Percentiles rank a stretch among this genome's conserved stretches.
Conservation (phyloP, 305 asterid genomes). For the Rubia balearica region DNA sequence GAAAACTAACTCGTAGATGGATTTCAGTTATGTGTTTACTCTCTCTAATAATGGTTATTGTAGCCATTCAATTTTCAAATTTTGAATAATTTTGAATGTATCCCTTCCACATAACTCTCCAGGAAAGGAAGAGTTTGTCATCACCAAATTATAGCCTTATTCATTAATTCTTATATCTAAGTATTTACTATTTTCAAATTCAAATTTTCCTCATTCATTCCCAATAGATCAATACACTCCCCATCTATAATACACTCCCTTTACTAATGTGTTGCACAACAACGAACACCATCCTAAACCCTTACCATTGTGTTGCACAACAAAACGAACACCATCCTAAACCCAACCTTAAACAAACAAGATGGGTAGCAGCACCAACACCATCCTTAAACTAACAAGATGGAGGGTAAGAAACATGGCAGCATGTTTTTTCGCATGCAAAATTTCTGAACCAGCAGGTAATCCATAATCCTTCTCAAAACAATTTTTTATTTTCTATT, state of each 20-base stretch:
- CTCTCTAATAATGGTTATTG: too few relatives aligned
- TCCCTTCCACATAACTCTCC: not conserved
- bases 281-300: not conserved
- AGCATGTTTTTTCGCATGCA: not conserved
- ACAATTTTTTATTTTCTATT: not conserved
- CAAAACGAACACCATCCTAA: not conserved
- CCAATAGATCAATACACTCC: not conserved
- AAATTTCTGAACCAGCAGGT: not conserved
- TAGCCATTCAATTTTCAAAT: too few relatives aligned
- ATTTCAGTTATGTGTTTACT: too few relatives aligned
- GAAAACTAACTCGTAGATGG: too few relatives aligned
- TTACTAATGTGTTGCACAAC: not conserved
- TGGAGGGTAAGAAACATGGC: not conserved
- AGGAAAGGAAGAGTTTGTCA: not conserved
- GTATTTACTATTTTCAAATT: not conserved
- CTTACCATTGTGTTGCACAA: not conserved
- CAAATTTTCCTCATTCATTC: not conserved
- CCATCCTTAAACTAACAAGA: slow-evolving; percentile 1
- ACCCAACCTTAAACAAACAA: not conserved
- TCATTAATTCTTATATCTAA: not conserved
- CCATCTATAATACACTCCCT: not conserved
- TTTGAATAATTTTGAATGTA: too few relatives aligned
- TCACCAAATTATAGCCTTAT: not conserved
- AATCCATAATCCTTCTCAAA: not conserved
- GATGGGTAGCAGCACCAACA: not conserved